phyloP scores from a whole-genome alignment of 352 stramenopile genomes.

The Globisporangium uncinulatum region DNA sequence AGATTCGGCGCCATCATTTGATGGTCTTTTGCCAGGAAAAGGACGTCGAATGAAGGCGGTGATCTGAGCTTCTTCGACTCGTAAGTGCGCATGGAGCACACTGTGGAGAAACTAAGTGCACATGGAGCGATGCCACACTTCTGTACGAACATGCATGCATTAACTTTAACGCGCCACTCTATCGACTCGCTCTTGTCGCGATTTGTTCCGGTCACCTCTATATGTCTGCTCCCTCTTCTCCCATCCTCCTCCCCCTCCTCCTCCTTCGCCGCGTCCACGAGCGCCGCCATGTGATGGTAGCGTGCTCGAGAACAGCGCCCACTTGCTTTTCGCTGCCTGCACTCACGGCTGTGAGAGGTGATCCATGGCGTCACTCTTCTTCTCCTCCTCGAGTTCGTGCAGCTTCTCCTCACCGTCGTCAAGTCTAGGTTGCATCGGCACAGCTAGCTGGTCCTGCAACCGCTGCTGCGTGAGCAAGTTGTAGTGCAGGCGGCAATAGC shows the following conservation, averaged over 20 bases:
- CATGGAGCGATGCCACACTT: too few relatives aligned
- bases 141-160: neutral
- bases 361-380: neutral
- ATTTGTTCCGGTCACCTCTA: neutral
- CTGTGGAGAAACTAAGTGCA: too few relatives aligned
- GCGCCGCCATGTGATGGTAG: neutral
- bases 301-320: neutral
- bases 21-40: too few relatives aligned
- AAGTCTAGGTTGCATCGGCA: neutral
- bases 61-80: too few relatives aligned
- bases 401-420: neutral
- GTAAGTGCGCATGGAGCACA: too few relatives aligned
- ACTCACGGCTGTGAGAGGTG: neutral
- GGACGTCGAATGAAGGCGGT: too few relatives aligned
- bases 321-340: neutral
- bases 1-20: too few relatives aligned
- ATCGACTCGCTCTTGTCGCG: neutral
- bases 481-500: conserved; percentile 77
- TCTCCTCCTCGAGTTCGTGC: neutral
- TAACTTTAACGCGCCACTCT: neutral
- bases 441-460: conserved; percentile 10
- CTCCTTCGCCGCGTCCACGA: neutral
- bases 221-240: neutral
- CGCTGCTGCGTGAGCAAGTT: conserved; percentile 41
- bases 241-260: neutral